Evolutionary conservation across 2,329 filamentous ascomycete genomes (phyloP), one percentile per base, ranked within the genome.

Genomic region (Acrodontium crateriforme): DNA sequence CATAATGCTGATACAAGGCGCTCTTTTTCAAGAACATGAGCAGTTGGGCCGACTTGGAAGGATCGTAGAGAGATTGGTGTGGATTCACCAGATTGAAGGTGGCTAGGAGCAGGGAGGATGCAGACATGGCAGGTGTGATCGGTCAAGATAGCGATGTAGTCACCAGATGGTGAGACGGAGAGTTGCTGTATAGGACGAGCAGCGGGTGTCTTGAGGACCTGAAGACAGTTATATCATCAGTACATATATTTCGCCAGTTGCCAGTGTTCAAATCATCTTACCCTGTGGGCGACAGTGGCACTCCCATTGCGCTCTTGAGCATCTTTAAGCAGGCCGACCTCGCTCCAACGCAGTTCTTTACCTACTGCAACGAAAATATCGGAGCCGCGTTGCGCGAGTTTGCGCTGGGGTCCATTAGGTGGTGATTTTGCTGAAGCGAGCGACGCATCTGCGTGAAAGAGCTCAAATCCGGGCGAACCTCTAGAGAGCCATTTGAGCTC

Each of bases 321-420:
- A 10, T 72, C 79, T 59, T 91, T 92, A 46, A 95, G 54, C 34
- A 76, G 71, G 28, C 74, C 71, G 30, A 98, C 59, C 55, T 93
- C 82, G 7, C 80, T 77, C 84, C 89, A 98, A 53, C 85, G 70
- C 36, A 98, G 78, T 54, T 95, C 82, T 44, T 78, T 85, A 26
- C 85, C 85, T 21, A 79, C 75, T 12, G 84, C 85, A 9, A 83
- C 74, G 50, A 95, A 95, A 7, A 95, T 62, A 47, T 98, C 85
- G 1, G 80, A 83, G 10, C 80, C 84, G 34, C 87, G 68, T 27
- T 71, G 73, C 7, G 84, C 85, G 44, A 95, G 76, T 1, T 74
- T 84, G 38, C 60, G 62, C 12, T 50, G 55, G 1, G 69, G 56
- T 2, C 63, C 55, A n/a, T 44, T 38, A n/a, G n/a, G n/a, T n/a